Evolutionary conservation across 2,329 filamentous ascomycete genomes (phyloP).

Genomic region (Lecanosticta acicola): DNA sequence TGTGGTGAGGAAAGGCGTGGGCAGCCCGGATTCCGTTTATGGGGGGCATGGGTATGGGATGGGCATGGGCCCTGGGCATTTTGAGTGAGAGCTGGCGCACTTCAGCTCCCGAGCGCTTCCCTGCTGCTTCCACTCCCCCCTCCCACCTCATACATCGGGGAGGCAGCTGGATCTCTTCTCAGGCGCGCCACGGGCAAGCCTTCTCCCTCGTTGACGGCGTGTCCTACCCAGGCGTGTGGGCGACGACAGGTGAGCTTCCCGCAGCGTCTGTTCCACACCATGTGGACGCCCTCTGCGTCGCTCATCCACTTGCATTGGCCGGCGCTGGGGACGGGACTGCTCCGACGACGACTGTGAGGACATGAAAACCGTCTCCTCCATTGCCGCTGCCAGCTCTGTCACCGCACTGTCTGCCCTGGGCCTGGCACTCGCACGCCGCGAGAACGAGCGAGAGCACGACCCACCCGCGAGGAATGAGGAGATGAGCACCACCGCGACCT

Average conservation of each 20-base stretch:
- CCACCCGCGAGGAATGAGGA: conserved; percentile 9
- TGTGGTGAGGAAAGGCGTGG: no score
- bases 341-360: conserved; percentile 6
- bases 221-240: background rate
- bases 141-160: no score
- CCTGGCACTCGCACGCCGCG: conserved; percentile 26
- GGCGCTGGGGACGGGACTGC: conserved; percentile 4
- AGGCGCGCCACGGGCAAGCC: background rate
- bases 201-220: background rate
- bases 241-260: background rate
- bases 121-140: background rate
- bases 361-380: conserved; percentile 27
- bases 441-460: conserved; percentile 8
- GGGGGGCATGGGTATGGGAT: no score
- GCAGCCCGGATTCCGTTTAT: no score
- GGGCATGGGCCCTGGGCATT: no score
- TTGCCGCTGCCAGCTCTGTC: conserved; percentile 57
- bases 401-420: conserved; percentile 57
- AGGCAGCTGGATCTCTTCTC: no score
- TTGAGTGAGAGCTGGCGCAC: background rate
- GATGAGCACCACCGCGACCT: conserved; percentile 19
- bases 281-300: conserved; percentile 1
- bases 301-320: conserved; percentile 3
- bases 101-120: background rate
- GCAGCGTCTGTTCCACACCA: background rate